Evolutionary conservation across 2,329 filamentous ascomycete species (phyloP).

Genomic region (Thermothelomyces thermophilus): DNA sequence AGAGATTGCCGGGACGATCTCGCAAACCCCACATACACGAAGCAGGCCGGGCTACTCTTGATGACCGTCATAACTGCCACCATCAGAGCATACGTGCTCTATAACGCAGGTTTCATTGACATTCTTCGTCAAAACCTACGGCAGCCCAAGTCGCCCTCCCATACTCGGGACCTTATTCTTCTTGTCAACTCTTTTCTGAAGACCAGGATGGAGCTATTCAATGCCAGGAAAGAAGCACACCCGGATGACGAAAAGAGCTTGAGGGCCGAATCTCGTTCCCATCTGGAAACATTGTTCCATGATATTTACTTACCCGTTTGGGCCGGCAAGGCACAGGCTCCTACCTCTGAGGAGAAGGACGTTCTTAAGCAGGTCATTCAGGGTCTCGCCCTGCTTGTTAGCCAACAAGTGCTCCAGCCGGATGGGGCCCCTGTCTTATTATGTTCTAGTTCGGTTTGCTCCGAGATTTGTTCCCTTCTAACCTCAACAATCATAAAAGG

Average conservation of each 20-base stretch:
- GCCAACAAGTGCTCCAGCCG: conserved; percentile 32
- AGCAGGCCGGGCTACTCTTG: conserved; percentile 46
- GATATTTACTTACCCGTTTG: conserved; percentile 38
- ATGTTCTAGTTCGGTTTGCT: conserved; percentile 31
- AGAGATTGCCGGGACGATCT: conserved; percentile 49
- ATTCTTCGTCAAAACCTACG: conserved; percentile 44
- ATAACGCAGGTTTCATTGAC: conserved; percentile 41
- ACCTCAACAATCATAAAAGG: conserved; percentile 18
- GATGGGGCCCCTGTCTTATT: conserved; percentile 26
- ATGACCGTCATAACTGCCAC: conserved; percentile 45
- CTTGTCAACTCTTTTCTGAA: conserved; percentile 47
- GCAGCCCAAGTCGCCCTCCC: conserved; percentile 43
- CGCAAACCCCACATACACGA: conserved; percentile 46
- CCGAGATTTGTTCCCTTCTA: conserved; percentile 32
- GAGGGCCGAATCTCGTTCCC: conserved; percentile 31
- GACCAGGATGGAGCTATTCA: conserved; percentile 37
- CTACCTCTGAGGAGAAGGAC: conserved; percentile 34
- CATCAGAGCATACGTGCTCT: conserved; percentile 41
- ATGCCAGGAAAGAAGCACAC: conserved; percentile 20
- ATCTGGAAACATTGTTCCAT: conserved; percentile 38
- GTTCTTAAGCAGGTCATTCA: conserved; percentile 39
- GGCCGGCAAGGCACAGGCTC: conserved; percentile 27
- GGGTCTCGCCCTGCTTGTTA: conserved; percentile 40
- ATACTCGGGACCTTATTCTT: conserved; percentile 46
- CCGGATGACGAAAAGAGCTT: conserved; percentile 34